Evolutionary conservation across 2,329 filamentous ascomycete species (phyloP), one percentile per base, ranked within the genome.

Genomic region (Triangularia setosa): DNA sequence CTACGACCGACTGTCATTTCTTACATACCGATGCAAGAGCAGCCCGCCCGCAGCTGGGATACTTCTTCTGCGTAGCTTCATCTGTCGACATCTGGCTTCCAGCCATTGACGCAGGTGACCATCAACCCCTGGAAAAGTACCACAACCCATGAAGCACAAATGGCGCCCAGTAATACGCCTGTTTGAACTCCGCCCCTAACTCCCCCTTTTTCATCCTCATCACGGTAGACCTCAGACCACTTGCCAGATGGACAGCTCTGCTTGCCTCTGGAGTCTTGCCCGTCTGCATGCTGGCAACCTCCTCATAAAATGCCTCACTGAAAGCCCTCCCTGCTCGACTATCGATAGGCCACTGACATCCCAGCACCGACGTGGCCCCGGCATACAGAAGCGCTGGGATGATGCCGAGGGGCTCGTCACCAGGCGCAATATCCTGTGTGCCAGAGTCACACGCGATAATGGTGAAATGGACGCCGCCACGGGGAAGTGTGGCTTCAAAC

Each of bases 1-100:
- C 73, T 24, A 77, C 60, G 63, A 72, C 60, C 54, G 58, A 7
- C 64, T 75, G 74, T 75, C 74, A 78, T 72, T 77, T 75, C 69
- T 61, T 75, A 69, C 73, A 76, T 8, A 77, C 73, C 55, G 73
- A 72, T 23, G 75, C 73, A 61, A 71, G 66, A 59, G 71, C 74
- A 65, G 72, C 70, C 74, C 73, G 77, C 61, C 74, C 72, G 74
- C 73, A 77, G 62, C 74, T 72, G 33, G 65, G 66, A 65, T 72
- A 40, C 67, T 72, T 77, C 52, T 74, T 69, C 44, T 60, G 23
- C 64, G 69, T 24, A 60, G 75, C 69, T 12, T n/a, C n/a, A n/a
- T n/a, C n/a, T n/a, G n/a, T n/a, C n/a, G n/a, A n/a, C n/a, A n/a
- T n/a, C n/a, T n/a, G n/a, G n/a, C n/a, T n/a, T n/a, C n/a, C n/a